phyloP scores from a whole-genome alignment of 352 stramenopile genomes.

The Phytophthora pluvialis region DNA sequence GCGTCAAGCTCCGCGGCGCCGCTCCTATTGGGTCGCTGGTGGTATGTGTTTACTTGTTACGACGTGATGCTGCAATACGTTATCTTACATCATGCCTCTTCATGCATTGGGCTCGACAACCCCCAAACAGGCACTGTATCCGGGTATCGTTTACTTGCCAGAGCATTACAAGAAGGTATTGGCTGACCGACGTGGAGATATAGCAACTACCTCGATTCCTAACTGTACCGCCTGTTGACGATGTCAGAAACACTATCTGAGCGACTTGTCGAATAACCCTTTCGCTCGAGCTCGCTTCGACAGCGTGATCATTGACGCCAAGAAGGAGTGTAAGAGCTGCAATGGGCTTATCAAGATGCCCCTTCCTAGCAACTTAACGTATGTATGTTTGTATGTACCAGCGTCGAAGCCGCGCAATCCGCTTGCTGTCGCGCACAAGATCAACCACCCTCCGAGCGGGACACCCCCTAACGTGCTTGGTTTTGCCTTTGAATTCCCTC shows the following conservation, averaged over 20 bases:
- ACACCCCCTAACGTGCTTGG: constrained; percentile 79
- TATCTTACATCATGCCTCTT: neutral
- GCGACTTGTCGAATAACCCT: constrained; percentile 76
- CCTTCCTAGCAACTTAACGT: neutral
- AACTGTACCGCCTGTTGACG: neutral
- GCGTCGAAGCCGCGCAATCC: constrained; percentile 66
- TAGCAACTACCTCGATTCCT: neutral
- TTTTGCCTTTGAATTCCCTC: constrained; percentile 85
- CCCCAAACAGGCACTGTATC: constrained; percentile 63
- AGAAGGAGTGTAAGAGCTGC: constrained; percentile 65
- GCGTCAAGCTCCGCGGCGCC: constrained; percentile 71
- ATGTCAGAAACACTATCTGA: constrained; percentile 56
- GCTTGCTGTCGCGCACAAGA: constrained; percentile 83
- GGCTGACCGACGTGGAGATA: neutral
- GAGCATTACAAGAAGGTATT: constrained; percentile 88
- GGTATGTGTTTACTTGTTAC: constrained; percentile 42
- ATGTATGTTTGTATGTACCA: constrained; percentile 27
- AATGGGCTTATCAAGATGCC: too few relatives aligned
- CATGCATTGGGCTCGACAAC: neutral
- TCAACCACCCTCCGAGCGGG: constrained; percentile 82
- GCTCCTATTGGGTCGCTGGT: constrained; percentile 75
- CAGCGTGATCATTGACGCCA: constrained; percentile 88
- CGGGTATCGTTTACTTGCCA: constrained; percentile 81
- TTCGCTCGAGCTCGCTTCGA: constrained; percentile 85
- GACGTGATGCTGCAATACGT: neutral